Evolutionary conservation across 345 rosid genomes (phyloP).

Genomic region (Gynandropsis gynandra): DNA sequence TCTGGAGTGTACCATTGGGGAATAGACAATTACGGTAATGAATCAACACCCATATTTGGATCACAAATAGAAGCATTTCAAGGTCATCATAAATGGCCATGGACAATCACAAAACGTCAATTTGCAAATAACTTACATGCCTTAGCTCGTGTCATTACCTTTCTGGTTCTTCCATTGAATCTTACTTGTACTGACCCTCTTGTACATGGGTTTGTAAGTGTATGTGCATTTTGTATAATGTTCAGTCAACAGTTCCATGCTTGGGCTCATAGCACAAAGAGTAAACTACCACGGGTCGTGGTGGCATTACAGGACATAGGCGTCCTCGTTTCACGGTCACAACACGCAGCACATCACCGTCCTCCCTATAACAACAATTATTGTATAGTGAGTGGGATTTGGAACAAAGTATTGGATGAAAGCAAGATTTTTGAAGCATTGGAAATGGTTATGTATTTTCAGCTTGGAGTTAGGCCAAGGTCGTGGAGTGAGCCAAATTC

Average conservation of each 20-base stretch:
- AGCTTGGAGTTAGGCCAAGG: constrained; percentile 56
- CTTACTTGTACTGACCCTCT: constrained; percentile 40
- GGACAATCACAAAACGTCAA: constrained; percentile 77
- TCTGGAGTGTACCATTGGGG: constrained; percentile 97
- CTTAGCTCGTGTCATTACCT: constrained; percentile 47
- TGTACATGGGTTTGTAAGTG: constrained; percentile 46
- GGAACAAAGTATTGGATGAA: constrained; percentile 65
- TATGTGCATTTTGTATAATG: constrained; percentile 66
- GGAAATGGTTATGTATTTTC: constrained; percentile 63
- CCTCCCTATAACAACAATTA: constrained; percentile 77
- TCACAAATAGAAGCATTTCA: constrained; percentile 79
- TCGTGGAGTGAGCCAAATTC: constrained; percentile 75
- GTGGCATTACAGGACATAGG: constrained; percentile 66
- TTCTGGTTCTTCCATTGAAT: constrained; percentile 55
- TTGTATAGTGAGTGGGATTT: constrained; percentile 81
- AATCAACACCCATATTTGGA: constrained; percentile 61
- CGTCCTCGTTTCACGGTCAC: constrained; percentile 54
- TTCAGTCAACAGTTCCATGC: constrained; percentile 91
- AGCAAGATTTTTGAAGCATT: constrained; percentile 55
- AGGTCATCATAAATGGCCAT: constrained; percentile 91
- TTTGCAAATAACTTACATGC: constrained; percentile 85
- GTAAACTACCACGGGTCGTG: constrained; percentile 62
- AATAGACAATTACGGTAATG: constrained; percentile 78
- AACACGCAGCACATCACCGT: constrained; percentile 71
- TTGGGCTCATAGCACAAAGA: constrained; percentile 93